Base-by-base conservation (phyloP, 2,329 filamentous ascomycete species). In the Biscogniauxia sp. region DNA sequence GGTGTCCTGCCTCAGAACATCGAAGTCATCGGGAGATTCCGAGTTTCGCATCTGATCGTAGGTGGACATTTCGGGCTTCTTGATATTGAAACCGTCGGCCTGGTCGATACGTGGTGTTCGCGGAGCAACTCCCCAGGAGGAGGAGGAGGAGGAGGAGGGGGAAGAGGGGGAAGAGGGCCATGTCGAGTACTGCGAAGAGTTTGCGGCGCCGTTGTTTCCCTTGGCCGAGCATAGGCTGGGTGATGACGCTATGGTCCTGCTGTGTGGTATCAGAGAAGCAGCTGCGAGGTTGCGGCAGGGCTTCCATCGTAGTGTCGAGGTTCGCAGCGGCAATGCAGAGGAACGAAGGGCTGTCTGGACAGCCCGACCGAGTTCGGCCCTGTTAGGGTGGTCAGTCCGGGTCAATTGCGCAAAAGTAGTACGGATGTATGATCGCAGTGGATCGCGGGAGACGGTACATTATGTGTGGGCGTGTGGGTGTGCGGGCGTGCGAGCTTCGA, bases 331-430 rank as follows among this genome's bases (percentile, higher is more conserved):
- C 5, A 66, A 62, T 17, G 65, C 58, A 8, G 28, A 32, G 45
- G 70, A 66, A 57, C 69, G 68, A 51, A 67, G 41, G 20, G 66
- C 66, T 41, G 64, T 63, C 59, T 69, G 67, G 59, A 68, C 67
- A 54, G 63, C 60, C 32, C 70, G 69, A 61, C 59, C 63, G 20
- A 73, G 51, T 55, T 73, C 70, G 25, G 68, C 66, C 70, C 70
- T 73, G 23, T 4, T 45, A 37, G 25, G 17, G 51, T 56, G 23
- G 23, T 23, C 23, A 23, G 23, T 23, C 5, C 5, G 23, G 23
- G 23, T 23, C 23, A 23, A 23, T 23, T 23, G 5, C 2, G 23
- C 23, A 23, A 5, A 2, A 23, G 5, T 5, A 23, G 23, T 23
- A n/a, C n/a, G n/a, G n/a, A n/a, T n/a, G n/a, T n/a, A 23, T 23